phyloP scores from a whole-genome alignment of 140 eudicot species.

The Cichorium intybus region DNA sequence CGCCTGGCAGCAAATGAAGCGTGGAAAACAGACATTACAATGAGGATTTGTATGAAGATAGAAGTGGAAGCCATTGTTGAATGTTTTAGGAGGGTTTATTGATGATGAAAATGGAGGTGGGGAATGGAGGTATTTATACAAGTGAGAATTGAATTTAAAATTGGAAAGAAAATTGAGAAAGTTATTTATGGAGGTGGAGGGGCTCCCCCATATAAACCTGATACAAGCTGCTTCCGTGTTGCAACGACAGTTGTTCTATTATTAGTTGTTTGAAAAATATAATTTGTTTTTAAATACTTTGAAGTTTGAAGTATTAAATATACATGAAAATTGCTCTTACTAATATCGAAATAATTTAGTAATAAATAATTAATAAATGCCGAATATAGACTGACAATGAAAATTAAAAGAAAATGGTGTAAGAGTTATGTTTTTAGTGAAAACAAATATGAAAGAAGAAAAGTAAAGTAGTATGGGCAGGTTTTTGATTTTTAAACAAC shows the following conservation, averaged over 20 bases:
- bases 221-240: slow-evolving; percentile 21
- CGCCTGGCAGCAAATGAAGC: slow-evolving; percentile 30
- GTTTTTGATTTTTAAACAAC: no score
- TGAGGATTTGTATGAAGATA: background rate
- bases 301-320: no score
- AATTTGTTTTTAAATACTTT: background rate
- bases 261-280: no score
- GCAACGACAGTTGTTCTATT: background rate
- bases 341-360: no score
- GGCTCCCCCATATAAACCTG: slow-evolving; percentile 23
- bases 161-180: background rate
- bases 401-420: no score
- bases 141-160: background rate
- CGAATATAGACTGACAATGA: no score
- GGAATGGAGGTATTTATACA: slow-evolving; percentile 20
- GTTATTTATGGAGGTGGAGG: slow-evolving; percentile 1
- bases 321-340: no score
- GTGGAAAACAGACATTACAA: slow-evolving; percentile 11
- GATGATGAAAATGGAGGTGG: slow-evolving; percentile 12
- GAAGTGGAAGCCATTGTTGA: background rate
- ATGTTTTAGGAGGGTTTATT: background rate
- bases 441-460: no score
- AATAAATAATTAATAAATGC: no score
- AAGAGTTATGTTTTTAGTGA: no score
- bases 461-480: no score